phyloP scores from a whole-genome alignment of 768 basidiomycete species.

The Lentinula edodes region DNA sequence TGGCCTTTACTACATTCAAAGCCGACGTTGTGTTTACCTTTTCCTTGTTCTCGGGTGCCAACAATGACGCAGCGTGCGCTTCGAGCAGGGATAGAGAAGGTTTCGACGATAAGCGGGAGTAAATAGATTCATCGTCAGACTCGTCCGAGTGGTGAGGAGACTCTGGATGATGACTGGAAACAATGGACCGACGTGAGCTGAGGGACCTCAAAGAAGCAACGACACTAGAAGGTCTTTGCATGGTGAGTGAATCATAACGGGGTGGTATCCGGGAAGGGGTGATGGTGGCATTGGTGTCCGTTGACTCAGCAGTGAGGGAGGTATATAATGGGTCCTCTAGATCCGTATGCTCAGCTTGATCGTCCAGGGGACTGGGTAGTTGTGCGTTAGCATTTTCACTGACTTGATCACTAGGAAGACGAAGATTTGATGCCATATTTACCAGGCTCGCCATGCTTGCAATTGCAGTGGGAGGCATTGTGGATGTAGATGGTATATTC shows the following conservation, averaged over 20 bases:
- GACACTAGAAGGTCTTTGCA: slow-evolving; percentile 5
- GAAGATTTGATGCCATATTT: not conserved
- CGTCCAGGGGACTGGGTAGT: not conserved
- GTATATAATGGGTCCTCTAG: not conserved
- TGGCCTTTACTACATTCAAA: slow-evolving; percentile 3
- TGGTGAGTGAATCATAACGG: slow-evolving; percentile 4
- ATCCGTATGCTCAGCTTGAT: not conserved
- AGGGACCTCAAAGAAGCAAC: not conserved
- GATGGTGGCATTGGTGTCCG: not conserved
- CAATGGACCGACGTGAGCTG: not conserved
- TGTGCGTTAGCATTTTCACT: not conserved
- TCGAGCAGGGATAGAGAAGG: not conserved
- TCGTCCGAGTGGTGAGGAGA: slow-evolving; percentile 2
- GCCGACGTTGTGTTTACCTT: slow-evolving; percentile 3
- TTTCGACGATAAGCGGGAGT: slow-evolving; percentile 1
- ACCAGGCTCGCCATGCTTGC: slow-evolving; percentile 5
- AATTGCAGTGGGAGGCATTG: slow-evolving; percentile 11
- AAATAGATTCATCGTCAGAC: slow-evolving; percentile 5
- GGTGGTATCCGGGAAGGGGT: slow-evolving; percentile 2
- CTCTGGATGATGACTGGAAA: not conserved
- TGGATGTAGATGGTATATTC: slow-evolving; percentile 19
- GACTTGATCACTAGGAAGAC: not conserved
- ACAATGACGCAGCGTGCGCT: slow-evolving; percentile 1
- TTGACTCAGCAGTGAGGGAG: not conserved
- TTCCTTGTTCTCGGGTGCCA: not conserved